These are phyloP conservation scores for Xerocomus brunneocitrinus DNA, from an alignment of 768 basidiomycete species.

Conservation along the genomic window DNA sequence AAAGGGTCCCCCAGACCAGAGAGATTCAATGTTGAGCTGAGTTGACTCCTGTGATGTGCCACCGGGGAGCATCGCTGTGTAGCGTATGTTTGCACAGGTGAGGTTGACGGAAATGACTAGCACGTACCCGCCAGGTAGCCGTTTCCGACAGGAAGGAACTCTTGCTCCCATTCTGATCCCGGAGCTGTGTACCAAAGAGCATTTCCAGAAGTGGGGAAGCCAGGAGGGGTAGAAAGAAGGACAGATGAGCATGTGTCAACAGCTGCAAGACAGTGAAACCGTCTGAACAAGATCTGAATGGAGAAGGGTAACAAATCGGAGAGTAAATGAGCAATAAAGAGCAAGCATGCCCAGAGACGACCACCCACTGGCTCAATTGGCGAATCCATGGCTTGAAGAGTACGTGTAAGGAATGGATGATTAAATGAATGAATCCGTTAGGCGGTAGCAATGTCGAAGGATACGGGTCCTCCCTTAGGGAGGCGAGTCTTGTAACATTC, in stretches of 20 bases:
- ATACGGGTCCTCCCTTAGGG: no score
- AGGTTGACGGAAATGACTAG: not conserved
- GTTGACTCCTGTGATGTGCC: slow-evolving; percentile 55
- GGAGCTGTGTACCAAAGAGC: slow-evolving; percentile 64
- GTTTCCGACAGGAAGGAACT: slow-evolving; percentile 70
- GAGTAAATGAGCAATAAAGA: slow-evolving; percentile 11
- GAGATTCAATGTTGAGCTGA: slow-evolving; percentile 70
- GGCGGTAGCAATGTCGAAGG: not conserved
- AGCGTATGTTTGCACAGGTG: not conserved
- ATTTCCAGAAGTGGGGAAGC: slow-evolving; percentile 71
- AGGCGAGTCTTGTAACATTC: no score
- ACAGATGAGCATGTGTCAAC: slow-evolving; percentile 17
- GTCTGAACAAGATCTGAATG: slow-evolving; percentile 15
- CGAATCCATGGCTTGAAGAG: slow-evolving; percentile 19
- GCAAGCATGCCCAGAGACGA: slow-evolving; percentile 13
- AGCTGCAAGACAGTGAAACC: slow-evolving; percentile 19
- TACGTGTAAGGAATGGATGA: not conserved
- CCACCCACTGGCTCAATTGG: slow-evolving; percentile 15
- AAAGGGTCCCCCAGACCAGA: slow-evolving; percentile 75
- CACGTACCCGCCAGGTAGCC: slow-evolving; percentile 59
- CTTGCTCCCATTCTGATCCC: slow-evolving; percentile 51
- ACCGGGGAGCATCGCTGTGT: slow-evolving; percentile 60
- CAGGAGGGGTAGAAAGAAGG: slow-evolving; percentile 29
- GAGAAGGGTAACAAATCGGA: slow-evolving; percentile 15
- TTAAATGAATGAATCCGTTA: not conserved